Conservation (phyloP, 345 rosid genomes). For the Anastatica hierochuntica region DNA sequence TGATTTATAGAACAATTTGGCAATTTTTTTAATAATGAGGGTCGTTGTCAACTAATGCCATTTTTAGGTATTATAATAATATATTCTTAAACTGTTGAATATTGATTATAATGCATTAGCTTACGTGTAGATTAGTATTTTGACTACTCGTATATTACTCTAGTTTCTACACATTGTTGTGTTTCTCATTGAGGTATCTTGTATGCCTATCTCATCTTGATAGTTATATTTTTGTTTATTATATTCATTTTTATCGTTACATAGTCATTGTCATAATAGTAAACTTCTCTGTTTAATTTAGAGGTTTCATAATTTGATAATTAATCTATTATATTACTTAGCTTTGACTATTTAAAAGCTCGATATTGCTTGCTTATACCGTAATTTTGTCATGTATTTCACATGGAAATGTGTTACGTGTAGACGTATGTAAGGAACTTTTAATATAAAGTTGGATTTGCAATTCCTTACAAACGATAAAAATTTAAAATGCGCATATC, state of each 20-base stretch:
- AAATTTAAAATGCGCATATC: neutral
- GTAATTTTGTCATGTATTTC: constrained; percentile 26
- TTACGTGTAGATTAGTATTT: constrained; percentile 20
- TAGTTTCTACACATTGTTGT: constrained; percentile 14
- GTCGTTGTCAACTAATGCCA: constrained; percentile 21
- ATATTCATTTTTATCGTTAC: neutral
- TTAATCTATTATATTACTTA: neutral
- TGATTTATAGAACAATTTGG: constrained; percentile 13
- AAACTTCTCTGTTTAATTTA: constrained; percentile 1
- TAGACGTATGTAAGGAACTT: neutral
- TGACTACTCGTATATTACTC: constrained; percentile 12
- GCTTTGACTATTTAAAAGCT: constrained; percentile 16
- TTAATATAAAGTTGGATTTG: neutral
- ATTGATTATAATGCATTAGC: too few relatives aligned
- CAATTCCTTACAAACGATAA: neutral
- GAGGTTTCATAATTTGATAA: neutral
- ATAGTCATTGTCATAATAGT: constrained; percentile 14
- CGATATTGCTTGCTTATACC: constrained; percentile 20
- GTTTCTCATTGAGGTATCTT: neutral
- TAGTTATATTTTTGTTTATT: neutral
- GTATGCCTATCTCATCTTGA: neutral
- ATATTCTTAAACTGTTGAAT: too few relatives aligned
- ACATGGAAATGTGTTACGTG: constrained; percentile 21
- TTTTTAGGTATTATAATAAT: neutral
- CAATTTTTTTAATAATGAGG: neutral